Conservation (phyloP, 1,139 yeast genomes). For the Hyphopichia pseudoburtonii region DNA sequence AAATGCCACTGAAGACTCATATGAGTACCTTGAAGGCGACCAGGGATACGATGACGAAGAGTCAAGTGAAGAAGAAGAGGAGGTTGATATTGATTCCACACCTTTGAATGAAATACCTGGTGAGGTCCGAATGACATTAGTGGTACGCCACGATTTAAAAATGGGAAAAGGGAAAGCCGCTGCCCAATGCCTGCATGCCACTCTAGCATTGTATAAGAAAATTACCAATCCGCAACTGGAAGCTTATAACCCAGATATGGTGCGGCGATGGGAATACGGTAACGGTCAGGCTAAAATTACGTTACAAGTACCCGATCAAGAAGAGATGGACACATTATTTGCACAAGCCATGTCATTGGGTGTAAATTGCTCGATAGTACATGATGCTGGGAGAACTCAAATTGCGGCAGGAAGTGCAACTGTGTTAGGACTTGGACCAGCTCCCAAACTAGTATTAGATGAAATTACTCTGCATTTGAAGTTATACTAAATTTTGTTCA, state of each 20-base stretch:
- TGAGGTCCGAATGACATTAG: slow-evolving; percentile 84
- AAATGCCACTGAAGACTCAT: slow-evolving; percentile 7
- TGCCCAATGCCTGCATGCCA: slow-evolving; percentile 98
- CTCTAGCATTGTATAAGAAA: slow-evolving; percentile 79
- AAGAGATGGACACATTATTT: slow-evolving; percentile 72
- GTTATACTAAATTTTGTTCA: slow-evolving; percentile 63
- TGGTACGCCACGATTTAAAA: slow-evolving; percentile 82
- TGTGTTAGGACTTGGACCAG: slow-evolving; percentile 94
- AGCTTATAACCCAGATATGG: slow-evolving; percentile 60
- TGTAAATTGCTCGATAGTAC: slow-evolving; percentile 75
- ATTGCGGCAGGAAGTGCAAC: slow-evolving; percentile 94
- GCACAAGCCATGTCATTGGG: slow-evolving; percentile 82
- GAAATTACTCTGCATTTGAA: slow-evolving; percentile 78
- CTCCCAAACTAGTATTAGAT: slow-evolving; percentile 82
- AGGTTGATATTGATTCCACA: slow-evolving; percentile 53
- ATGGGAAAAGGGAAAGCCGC: slow-evolving; percentile 97
- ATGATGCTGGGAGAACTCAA: slow-evolving; percentile 97
- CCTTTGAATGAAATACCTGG: slow-evolving; percentile 65
- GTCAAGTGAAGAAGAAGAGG: slow-evolving; percentile 51
- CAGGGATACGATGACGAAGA: slow-evolving; percentile 40
- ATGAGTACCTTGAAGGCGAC: slow-evolving; percentile 14
- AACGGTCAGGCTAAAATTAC: slow-evolving; percentile 96
- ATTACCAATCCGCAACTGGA: slow-evolving; percentile 54
- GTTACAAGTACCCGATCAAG: slow-evolving; percentile 71
- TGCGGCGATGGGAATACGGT: slow-evolving; percentile 72